Evolutionary conservation across 441 rosid species (phyloP).

Genomic region (Hypseocharis bilobata): DNA sequence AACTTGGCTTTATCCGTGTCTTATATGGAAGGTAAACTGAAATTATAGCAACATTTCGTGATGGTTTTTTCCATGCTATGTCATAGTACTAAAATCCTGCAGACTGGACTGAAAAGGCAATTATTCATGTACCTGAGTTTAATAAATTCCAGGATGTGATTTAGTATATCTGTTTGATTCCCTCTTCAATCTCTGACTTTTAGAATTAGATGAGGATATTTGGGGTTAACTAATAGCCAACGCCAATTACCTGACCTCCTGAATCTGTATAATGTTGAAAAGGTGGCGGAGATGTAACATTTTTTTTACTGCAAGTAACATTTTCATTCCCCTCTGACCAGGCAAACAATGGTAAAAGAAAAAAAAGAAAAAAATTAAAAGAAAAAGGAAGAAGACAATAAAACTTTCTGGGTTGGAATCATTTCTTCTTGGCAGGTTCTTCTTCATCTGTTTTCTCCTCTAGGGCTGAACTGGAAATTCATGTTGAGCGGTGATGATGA

Average conservation of each 20-base stretch:
- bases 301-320: not conserved
- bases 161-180: not conserved
- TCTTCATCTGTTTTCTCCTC: not conserved
- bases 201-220: not conserved
- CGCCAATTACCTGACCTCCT: not conserved
- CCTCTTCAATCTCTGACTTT: not conserved
- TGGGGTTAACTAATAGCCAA: not conserved
- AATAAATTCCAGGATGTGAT: not conserved
- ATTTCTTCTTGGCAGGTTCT: not conserved
- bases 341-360: not conserved
- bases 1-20: conserved; percentile 52
- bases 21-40: conserved; percentile 63
- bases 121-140: not conserved
- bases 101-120: conserved; percentile 3
- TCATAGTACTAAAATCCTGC: not conserved
- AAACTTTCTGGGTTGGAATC: not conserved
- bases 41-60: conserved; percentile 2
- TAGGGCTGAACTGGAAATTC: not conserved
- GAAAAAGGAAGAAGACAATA: too few species aligned
- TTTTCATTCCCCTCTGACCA: not conserved
- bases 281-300: not conserved
- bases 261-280: not conserved
- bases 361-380: too few species aligned
- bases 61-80: not conserved
- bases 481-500: not conserved